Conservation (phyloP, 305 asterid genomes). For the Solanum chacoense region DNA sequence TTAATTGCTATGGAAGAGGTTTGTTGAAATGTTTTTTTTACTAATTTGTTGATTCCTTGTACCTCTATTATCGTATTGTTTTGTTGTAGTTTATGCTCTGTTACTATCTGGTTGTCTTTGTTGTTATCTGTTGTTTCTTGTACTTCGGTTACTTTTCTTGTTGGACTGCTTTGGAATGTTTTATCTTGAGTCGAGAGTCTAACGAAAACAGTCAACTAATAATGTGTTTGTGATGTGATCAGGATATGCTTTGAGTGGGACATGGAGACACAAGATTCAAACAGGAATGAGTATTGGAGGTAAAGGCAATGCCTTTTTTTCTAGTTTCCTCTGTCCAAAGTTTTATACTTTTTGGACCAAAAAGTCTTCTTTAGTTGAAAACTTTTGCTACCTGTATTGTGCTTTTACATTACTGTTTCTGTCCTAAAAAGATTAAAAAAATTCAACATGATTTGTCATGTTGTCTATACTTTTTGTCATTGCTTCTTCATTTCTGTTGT, state of each 20-base stretch:
- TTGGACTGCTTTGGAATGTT: background rate
- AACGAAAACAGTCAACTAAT: background rate
- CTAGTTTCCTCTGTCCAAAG: background rate
- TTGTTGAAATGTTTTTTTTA: background rate
- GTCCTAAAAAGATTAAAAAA: background rate
- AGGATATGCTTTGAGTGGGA: slow-evolving; percentile 45
- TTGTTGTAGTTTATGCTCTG: background rate
- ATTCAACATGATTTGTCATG: background rate
- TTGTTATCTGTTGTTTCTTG: background rate
- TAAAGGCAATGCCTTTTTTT: slow-evolving; percentile 15
- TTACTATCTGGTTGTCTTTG: background rate
- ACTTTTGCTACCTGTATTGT: background rate
- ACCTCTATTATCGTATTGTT: background rate
- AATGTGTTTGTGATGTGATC: slow-evolving; percentile 20
- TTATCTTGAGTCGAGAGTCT: background rate
- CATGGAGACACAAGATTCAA: slow-evolving; percentile 37
- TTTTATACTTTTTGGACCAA: slow-evolving; percentile 15
- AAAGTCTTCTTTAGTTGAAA: slow-evolving; percentile 12
- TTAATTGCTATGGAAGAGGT: slow-evolving; percentile 63
- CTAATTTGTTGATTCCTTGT: background rate
- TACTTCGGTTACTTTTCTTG: background rate
- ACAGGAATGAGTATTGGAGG: slow-evolving; percentile 36
- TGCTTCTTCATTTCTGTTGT: no score
- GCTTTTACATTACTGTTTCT: slow-evolving; percentile 19
- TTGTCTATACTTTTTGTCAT: background rate